Percentiles rank a stretch among this genome's conserved stretches.
phyloP scores from a whole-genome alignment of 176 grass and related monocot genomes.

The Eleusine indica region DNA sequence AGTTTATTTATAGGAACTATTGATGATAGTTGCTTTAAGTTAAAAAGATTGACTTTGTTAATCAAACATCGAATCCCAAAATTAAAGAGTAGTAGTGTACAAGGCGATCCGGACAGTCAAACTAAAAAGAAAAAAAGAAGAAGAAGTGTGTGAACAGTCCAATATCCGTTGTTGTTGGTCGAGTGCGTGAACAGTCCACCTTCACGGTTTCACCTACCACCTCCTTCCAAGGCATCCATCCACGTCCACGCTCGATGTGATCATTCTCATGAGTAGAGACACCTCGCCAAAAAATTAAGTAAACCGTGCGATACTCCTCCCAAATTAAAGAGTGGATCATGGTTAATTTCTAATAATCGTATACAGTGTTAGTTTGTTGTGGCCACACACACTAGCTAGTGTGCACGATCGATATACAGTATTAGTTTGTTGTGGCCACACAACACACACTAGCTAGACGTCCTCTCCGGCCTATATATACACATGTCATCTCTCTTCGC shows the following conservation, averaged over 20 bases:
- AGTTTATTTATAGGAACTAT: too few relatives aligned
- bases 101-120: too few relatives aligned
- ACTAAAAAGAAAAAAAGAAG: too few relatives aligned
- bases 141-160: too few relatives aligned
- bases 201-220: not conserved
- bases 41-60: too few relatives aligned
- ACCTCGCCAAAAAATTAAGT: not conserved
- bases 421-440: not conserved
- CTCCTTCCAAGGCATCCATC: not conserved
- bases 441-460: not conserved
- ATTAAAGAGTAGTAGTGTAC: too few relatives aligned
- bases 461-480: conserved; percentile 26
- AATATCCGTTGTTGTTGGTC: too few relatives aligned
- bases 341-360: too few relatives aligned
- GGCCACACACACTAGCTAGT: not conserved
- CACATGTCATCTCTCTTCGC: not conserved
- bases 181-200: too few relatives aligned
- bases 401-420: too few relatives aligned
- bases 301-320: not conserved
- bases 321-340: not conserved
- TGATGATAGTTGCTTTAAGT: too few relatives aligned
- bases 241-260: not conserved
- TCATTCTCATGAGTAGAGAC: not conserved
- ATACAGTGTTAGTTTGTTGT: not conserved
- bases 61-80: too few relatives aligned